phyloP scores from a whole-genome alignment of 306 rosid species.

The Begonia masoniana region DNA sequence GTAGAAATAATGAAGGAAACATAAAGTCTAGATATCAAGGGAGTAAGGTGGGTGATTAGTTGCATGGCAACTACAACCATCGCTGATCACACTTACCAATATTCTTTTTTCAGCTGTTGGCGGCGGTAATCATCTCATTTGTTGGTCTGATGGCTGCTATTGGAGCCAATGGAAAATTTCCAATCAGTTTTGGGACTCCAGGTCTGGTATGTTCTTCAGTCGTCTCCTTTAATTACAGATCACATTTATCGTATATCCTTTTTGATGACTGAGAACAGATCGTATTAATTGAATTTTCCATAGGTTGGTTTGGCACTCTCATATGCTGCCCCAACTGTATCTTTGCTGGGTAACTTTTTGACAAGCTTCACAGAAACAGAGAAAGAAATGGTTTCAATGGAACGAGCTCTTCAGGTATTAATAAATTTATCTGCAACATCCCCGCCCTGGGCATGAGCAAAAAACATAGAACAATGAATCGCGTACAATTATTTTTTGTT shows the following conservation, averaged over 20 bases:
- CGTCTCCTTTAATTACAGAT: constrained; percentile 1
- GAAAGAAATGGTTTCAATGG: constrained; percentile 96
- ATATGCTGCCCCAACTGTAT: constrained; percentile 80
- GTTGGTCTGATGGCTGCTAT: constrained; percentile 83
- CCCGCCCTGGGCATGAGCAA: not conserved
- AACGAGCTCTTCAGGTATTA: constrained; percentile 84
- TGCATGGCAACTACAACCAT: no score
- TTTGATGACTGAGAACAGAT: not conserved
- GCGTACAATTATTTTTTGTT: constrained; percentile 10
- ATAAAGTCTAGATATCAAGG: no score
- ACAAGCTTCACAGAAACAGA: constrained; percentile 95
- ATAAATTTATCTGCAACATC: not conserved
- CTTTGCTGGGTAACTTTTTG: constrained; percentile 70
- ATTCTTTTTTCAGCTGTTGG: constrained; percentile 58
- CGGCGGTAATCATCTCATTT: constrained; percentile 67
- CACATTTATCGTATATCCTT: not conserved
- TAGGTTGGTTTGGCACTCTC: constrained; percentile 97
- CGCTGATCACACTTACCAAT: not conserved
- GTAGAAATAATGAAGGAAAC: no score
- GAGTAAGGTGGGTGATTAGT: no score
- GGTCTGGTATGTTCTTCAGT: constrained; percentile 59
- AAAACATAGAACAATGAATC: constrained; percentile 1
- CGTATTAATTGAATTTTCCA: constrained; percentile 4
- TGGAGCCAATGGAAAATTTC: constrained; percentile 58
- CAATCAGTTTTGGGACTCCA: constrained; percentile 70